These are phyloP conservation scores for Aspergillus luchuensis DNA, from an alignment of 2,329 filamentous ascomycete species.

Conservation along the genomic window DNA sequence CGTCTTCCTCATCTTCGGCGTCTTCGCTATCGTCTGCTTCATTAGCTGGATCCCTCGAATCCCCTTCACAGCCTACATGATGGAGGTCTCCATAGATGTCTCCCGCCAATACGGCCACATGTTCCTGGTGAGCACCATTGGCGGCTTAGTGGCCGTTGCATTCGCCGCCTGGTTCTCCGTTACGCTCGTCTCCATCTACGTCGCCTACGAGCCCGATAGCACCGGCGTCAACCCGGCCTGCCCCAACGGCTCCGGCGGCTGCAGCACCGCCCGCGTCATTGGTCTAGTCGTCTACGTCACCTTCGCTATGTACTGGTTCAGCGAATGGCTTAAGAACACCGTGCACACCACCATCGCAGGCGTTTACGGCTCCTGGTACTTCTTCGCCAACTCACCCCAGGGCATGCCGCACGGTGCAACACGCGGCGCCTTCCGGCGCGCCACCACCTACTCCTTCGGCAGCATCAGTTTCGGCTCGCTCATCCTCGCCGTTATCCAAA, in stretches of 20 bases:
- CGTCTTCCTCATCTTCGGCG: constrained; percentile 79
- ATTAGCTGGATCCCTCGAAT: constrained; percentile 87
- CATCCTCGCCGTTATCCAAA: constrained; percentile 83
- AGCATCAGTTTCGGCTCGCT: constrained; percentile 86
- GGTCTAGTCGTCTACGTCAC: constrained; percentile 84
- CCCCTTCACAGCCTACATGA: constrained; percentile 87
- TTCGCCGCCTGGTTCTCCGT: constrained; percentile 85
- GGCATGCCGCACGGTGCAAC: constrained; percentile 77
- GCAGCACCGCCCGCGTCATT: constrained; percentile 75
- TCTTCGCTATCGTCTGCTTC: constrained; percentile 81
- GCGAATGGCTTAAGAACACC: constrained; percentile 90
- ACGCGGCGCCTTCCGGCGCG: constrained; percentile 76
- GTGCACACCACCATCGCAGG: constrained; percentile 86
- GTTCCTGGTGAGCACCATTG: constrained; percentile 80
- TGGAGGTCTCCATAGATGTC: constrained; percentile 82
- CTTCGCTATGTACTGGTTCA: constrained; percentile 92
- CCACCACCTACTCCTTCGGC: constrained; percentile 88
- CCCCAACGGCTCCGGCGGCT: constrained; percentile 55
- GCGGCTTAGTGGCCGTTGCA: constrained; percentile 72
- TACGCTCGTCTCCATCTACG: constrained; percentile 83
- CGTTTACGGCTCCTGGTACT: constrained; percentile 93
- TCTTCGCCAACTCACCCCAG: constrained; percentile 62
- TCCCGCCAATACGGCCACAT: constrained; percentile 83
- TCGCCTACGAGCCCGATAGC: constrained; percentile 70
- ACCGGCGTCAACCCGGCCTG: constrained; percentile 56